phyloP scores from a whole-genome alignment of 2,329 filamentous ascomycete genomes.

The Verticillium isaacii region DNA sequence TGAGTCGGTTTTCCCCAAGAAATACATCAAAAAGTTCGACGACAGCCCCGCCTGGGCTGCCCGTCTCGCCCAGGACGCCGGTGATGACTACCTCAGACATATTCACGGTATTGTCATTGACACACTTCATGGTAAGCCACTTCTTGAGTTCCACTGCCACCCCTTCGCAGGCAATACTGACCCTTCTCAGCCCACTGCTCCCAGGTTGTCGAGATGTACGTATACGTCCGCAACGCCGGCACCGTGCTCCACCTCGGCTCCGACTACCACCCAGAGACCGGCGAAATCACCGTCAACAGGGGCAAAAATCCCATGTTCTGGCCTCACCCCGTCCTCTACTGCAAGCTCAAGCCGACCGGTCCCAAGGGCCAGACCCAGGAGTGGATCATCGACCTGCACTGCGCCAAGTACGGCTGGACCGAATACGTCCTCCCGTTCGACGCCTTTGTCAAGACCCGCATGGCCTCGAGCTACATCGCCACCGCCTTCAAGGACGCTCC shows the following conservation, averaged over 20 bases:
- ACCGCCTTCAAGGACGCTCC: neutral
- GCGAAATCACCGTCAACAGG: neutral
- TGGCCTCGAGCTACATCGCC: slow-evolving; percentile 2
- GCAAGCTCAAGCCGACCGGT: neutral
- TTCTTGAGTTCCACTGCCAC: neutral
- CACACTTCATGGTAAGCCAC: slow-evolving; percentile 4
- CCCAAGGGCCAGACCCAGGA: neutral
- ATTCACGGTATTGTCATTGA: slow-evolving; percentile 5
- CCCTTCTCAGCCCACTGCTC: slow-evolving; percentile 6
- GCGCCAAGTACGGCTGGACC: slow-evolving; percentile 3
- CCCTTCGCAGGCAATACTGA: neutral
- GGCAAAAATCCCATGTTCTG: slow-evolving; percentile 14
- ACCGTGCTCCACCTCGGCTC: neutral
- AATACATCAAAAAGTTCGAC: neutral
- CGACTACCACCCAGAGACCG: slow-evolving; percentile 2
- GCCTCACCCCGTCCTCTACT: slow-evolving; percentile 10
- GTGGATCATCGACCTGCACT: slow-evolving; percentile 9
- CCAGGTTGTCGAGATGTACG: slow-evolving; percentile 5
- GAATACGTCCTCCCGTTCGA: slow-evolving; percentile 4
- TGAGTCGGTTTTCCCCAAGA: neutral
- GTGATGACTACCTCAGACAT: slow-evolving; percentile 9
- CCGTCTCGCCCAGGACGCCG: slow-evolving; percentile 6
- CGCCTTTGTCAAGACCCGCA: slow-evolving; percentile 2
- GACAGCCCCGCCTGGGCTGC: neutral
- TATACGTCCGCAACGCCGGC: slow-evolving; percentile 9